Evolutionary conservation across 306 rosid species (phyloP).

Genomic region (Cicer bijugum): DNA sequence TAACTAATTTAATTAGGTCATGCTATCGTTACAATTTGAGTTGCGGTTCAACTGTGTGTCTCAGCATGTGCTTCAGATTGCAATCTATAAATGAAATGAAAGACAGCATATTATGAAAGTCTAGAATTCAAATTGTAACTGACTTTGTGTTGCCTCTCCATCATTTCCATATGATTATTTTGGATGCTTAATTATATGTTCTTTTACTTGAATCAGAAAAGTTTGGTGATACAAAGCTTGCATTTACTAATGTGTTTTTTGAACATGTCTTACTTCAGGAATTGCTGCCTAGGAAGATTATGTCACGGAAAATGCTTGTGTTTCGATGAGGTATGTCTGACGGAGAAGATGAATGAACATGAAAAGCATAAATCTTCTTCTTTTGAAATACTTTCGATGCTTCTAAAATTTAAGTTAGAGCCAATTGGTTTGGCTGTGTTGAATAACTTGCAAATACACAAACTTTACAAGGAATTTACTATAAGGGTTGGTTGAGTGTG

Average conservation of each 20-base stretch:
- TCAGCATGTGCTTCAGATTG: constrained; percentile 25
- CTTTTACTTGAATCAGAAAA: constrained; percentile 27
- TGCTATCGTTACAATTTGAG: constrained; percentile 8
- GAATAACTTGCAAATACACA: constrained; percentile 53
- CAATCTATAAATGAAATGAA: not conserved
- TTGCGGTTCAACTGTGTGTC: constrained; percentile 26
- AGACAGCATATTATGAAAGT: not conserved
- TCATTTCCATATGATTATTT: constrained; percentile 9
- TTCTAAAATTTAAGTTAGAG: constrained; percentile 54
- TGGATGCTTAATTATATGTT: not conserved
- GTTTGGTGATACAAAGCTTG: not conserved
- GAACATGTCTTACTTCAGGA: constrained; percentile 59
- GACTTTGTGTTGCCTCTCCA: not conserved
- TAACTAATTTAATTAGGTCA: constrained; percentile 14
- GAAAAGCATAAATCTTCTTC: constrained; percentile 48
- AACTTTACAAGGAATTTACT: constrained; percentile 55
- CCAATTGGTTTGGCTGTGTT: constrained; percentile 59
- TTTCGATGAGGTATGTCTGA: constrained; percentile 50
- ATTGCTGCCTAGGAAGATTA: constrained; percentile 75
- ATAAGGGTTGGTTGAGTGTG: constrained; percentile 61
- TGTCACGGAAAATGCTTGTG: constrained; percentile 39
- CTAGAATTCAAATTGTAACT: constrained; percentile 21
- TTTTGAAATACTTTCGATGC: constrained; percentile 46
- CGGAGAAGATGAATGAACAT: constrained; percentile 51
- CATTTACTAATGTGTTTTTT: constrained; percentile 33